phyloP scores from a whole-genome alignment of 2,329 filamentous ascomycete species.

The Arthrobotrys pseudoclavata region DNA sequence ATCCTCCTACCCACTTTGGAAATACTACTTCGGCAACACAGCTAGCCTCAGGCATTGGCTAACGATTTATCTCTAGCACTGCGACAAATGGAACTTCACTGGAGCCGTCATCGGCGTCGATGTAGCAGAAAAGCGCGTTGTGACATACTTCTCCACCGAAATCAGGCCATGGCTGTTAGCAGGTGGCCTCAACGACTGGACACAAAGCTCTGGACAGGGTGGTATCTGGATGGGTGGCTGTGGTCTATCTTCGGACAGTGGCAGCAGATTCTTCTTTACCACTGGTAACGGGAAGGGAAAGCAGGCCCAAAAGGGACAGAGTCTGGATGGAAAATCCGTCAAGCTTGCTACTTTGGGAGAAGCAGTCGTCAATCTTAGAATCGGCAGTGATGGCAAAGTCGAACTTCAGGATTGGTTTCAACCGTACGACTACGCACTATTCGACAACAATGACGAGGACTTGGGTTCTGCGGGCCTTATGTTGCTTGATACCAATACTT shows the following conservation, averaged over 20 bases:
- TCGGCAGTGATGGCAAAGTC: slow-evolving; percentile 67
- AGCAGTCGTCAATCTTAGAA: slow-evolving; percentile 66
- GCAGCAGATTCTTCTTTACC: slow-evolving; percentile 64
- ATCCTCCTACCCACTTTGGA: slow-evolving; percentile 20
- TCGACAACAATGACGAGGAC: slow-evolving; percentile 65
- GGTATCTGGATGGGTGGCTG: slow-evolving; percentile 66
- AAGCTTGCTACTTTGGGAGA: slow-evolving; percentile 59
- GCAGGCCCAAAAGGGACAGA: slow-evolving; percentile 53
- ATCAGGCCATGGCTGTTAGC: slow-evolving; percentile 66
- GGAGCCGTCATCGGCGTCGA: slow-evolving; percentile 68
- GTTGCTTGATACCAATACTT: slow-evolving; percentile 68
- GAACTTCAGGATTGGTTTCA: slow-evolving; percentile 71
- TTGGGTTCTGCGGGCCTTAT: slow-evolving; percentile 68
- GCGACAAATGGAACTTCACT: slow-evolving; percentile 71
- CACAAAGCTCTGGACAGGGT: slow-evolving; percentile 66
- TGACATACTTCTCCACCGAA: slow-evolving; percentile 67
- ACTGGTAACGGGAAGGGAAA: slow-evolving; percentile 62
- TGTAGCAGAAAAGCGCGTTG: slow-evolving; percentile 66
- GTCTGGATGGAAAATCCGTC: slow-evolving; percentile 60
- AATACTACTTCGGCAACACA: slow-evolving; percentile 34
- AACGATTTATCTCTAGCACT: slow-evolving; percentile 66
- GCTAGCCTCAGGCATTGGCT: neutral
- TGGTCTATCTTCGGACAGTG: slow-evolving; percentile 64
- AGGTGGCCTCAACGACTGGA: slow-evolving; percentile 63
- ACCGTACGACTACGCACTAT: slow-evolving; percentile 67